Conservation (phyloP, 208 protist species). For the Acanthamoeba royreba region DNA sequence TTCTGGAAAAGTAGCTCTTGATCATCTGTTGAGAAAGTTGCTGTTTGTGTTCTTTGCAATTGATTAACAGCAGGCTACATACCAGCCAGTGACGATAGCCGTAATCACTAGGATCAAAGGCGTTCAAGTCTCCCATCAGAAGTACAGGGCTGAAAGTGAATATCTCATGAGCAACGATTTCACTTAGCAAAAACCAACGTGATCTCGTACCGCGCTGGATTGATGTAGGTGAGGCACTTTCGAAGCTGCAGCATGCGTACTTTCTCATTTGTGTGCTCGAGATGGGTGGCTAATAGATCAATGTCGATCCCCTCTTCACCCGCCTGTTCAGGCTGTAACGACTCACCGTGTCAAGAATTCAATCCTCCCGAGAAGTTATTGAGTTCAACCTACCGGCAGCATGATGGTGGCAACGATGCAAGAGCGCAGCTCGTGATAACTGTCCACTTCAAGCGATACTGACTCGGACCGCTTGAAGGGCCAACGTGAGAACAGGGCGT, state of each 20-base stretch:
- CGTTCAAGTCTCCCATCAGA: background rate
- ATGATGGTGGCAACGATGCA: background rate
- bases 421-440: background rate
- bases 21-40: background rate
- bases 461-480: background rate
- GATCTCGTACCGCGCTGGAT: background rate
- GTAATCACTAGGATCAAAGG: background rate
- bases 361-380: background rate
- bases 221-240: background rate
- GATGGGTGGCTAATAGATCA: background rate
- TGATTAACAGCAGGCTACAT: background rate
- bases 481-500: background rate
- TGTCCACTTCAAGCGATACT: background rate
- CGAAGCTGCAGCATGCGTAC: background rate
- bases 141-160: background rate
- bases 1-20: background rate
- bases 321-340: background rate
- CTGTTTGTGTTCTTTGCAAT: background rate
- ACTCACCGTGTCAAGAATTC: background rate
- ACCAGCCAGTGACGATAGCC: background rate
- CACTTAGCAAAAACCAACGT: background rate
- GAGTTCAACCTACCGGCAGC: background rate
- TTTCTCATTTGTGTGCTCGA: background rate
- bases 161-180: background rate
- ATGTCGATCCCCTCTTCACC: background rate